These are phyloP conservation scores for Leptographium lundbergii DNA, from an alignment of 2,329 filamentous ascomycete genomes.

Conservation along the genomic window DNA sequence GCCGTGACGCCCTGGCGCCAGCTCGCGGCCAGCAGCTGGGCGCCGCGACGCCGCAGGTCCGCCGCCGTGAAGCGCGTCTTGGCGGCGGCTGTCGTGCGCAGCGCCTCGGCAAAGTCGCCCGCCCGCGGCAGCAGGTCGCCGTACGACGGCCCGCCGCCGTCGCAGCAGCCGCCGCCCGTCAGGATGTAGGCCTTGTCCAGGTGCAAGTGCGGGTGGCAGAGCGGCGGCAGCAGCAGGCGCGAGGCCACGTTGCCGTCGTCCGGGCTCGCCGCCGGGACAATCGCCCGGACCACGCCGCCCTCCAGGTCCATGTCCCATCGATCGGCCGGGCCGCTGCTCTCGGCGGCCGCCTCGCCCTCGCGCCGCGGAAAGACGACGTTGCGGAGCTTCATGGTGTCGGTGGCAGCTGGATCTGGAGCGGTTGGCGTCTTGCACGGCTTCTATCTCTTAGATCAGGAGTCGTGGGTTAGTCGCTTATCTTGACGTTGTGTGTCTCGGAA, in stretches of 20 bases:
- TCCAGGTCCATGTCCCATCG: constrained; percentile 9
- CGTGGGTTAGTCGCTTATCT: too few relatives aligned
- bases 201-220: constrained; percentile 64
- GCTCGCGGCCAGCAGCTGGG: constrained; percentile 53
- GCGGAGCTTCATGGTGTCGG: constrained; percentile 4
- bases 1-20: constrained; percentile 52
- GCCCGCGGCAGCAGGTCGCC: constrained; percentile 43
- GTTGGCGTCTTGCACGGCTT: too few relatives aligned
- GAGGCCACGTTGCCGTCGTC: background rate
- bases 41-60: constrained; percentile 52
- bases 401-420: too few relatives aligned
- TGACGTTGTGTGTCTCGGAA: too few relatives aligned
- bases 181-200: constrained; percentile 55
- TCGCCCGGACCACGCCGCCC: constrained; percentile 5
- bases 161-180: constrained; percentile 19
- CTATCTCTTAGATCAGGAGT: too few relatives aligned
- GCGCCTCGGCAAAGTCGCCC: constrained; percentile 54
- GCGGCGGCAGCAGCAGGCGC: constrained; percentile 22
- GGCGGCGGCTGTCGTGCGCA: constrained; percentile 35
- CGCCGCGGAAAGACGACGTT: constrained; percentile 7
- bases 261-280: background rate
- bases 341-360: background rate
- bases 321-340: background rate
- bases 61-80: constrained; percentile 49
- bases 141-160: constrained; percentile 31